phyloP scores from a whole-genome alignment of 345 rosid species.

The Rhodamnia rubescens region DNA sequence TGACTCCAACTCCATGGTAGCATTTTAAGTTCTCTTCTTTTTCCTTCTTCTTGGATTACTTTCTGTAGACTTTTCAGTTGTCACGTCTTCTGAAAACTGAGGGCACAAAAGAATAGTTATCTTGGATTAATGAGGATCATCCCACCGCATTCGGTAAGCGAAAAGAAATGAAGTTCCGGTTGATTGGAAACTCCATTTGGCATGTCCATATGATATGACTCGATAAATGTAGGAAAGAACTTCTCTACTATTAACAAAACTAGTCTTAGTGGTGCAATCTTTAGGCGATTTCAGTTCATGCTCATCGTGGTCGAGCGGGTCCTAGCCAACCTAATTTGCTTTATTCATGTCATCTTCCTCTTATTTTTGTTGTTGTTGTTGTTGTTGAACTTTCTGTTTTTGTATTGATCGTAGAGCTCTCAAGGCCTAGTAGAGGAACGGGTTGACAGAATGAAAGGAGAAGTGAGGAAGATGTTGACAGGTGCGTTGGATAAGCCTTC shows the following conservation, averaged over 20 bases:
- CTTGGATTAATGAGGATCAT: neutral
- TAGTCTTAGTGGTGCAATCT: neutral
- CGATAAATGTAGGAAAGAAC: neutral
- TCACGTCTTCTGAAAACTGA: neutral
- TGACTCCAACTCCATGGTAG: too few relatives aligned
- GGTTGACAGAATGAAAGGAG: neutral
- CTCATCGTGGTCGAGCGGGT: neutral
- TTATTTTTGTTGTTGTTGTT: too few relatives aligned
- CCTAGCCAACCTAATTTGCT: neutral
- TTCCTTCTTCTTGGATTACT: too few relatives aligned
- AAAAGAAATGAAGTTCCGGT: neutral
- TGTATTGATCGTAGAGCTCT: neutral
- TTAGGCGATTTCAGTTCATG: neutral
- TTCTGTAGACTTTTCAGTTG: neutral
- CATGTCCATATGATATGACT: neutral
- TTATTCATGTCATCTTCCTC: too few relatives aligned
- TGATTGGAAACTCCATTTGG: neutral
- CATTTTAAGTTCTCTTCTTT: too few relatives aligned
- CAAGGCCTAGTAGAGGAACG: neutral
- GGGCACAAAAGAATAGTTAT: neutral
- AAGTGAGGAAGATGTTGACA: conserved; percentile 8
- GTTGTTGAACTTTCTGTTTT: too few relatives aligned
- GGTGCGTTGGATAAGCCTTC: neutral
- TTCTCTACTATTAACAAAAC: neutral
- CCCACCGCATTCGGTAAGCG: neutral